These are phyloP conservation scores for Phylloporus sp. DNA, from an alignment of 768 basidiomycete species.

Conservation along the genomic window DNA sequence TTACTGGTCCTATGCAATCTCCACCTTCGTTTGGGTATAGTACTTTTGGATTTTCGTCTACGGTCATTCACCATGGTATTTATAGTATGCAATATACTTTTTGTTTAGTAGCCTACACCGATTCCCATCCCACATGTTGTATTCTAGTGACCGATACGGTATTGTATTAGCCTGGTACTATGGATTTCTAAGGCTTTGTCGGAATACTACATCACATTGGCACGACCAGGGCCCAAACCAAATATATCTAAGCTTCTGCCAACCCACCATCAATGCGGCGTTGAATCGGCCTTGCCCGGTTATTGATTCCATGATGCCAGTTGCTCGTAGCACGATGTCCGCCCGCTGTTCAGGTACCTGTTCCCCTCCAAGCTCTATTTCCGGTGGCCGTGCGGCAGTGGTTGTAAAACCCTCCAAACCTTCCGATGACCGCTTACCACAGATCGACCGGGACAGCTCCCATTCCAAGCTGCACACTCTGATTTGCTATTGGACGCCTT, in stretches of 20 bases:
- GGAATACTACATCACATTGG: not conserved
- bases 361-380: not conserved
- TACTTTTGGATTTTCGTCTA: not conserved
- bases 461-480: not conserved
- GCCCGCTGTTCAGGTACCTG: not conserved
- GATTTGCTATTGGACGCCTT: conserved; percentile 12
- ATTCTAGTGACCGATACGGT: not conserved
- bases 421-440: not conserved
- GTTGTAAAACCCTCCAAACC: conserved; percentile 6
- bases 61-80: not conserved
- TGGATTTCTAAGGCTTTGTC: not conserved
- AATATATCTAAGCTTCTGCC: not conserved
- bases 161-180: not conserved
- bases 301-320: conserved; percentile 13
- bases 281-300: conserved; percentile 14
- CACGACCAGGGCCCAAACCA: not conserved
- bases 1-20: not conserved
- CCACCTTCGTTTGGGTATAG: not conserved
- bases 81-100: not conserved
- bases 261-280: conserved; percentile 7
- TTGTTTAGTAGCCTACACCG: not conserved
- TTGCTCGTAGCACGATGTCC: not conserved
- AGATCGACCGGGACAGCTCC: not conserved
- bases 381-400: not conserved
- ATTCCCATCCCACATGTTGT: not conserved